Evolutionary conservation across 108 stramenopile genomes (phyloP), one percentile per base, ranked within the genome.

Genomic region (Chaetoceros tenuissimus): DNA sequence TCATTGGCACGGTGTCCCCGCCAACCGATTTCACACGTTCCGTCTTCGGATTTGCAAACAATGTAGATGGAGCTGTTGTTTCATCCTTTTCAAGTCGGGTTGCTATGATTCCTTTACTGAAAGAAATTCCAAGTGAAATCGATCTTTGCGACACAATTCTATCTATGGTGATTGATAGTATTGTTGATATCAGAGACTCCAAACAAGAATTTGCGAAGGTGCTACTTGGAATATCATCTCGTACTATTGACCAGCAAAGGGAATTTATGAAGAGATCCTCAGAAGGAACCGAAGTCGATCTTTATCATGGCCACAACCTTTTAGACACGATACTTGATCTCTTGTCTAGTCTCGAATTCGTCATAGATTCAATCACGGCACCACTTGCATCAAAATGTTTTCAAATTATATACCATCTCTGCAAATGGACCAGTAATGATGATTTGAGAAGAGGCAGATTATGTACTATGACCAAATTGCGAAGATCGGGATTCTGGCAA

Each of bases 251-350:
- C 5, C 53, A 64, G 21, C 55, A 68, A 25, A 66, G 62, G 43
- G 53, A 51, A 58, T 57, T 25, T 25, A 62, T 73, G 18, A 48
- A 55, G 40, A 44, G 63, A 28, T 62, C 59, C 20, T 69, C 73
- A 64, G 59, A 69, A 47, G 68, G 68, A 29, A 31, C 65, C 28
- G 65, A 40, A 53, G 57, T 30, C 57, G 67, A 23, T 58, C 59
- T 23, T 40, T 40, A 13, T 40, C 5, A 40, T 40, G 55, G 31
- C 20, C 51, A 62, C 19, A 78, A 79, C 44, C 79, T 77, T 31
- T 71, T 91, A 59, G 72, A 74, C 48, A 77, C 70, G 0, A 76
- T 86, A 10, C 58, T 91, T 24, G 76, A 72, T 3, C 47, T 83
- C 48, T 48, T 85, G 17, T 28, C 77, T 18, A 59, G 76, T 25